Percentiles rank a stretch among this genome's conserved stretches.
Conservation (phyloP, 2,329 filamentous ascomycete species). For the Aspergillus amoenus region DNA sequence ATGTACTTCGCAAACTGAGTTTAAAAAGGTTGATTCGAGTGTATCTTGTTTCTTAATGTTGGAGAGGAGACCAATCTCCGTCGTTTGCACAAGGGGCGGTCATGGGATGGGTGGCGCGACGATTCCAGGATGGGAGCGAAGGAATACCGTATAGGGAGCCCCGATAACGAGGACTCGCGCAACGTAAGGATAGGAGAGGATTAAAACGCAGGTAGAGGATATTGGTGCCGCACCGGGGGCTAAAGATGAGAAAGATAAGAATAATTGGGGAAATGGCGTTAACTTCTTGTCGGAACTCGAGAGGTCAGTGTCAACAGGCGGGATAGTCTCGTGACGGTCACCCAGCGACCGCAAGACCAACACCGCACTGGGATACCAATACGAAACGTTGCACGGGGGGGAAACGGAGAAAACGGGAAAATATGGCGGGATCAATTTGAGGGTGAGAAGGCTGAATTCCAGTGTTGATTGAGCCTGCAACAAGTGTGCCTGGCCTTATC, state of each 20-base stretch:
- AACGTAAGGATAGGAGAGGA: background rate
- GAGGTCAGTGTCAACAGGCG: background rate
- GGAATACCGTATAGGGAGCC: background rate
- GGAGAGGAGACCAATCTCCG: constrained; percentile 35
- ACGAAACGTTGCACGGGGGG: background rate
- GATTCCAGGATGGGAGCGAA: constrained; percentile 22
- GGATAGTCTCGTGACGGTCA: constrained; percentile 18
- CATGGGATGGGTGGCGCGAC: constrained; percentile 32
- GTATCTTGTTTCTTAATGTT: constrained; percentile 14
- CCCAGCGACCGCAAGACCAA: constrained; percentile 12
- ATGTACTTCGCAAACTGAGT: constrained; percentile 17
- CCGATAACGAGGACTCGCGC: background rate
- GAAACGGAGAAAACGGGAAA: background rate
- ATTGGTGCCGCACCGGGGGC: background rate
- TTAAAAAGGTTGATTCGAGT: background rate
- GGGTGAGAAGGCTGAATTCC: background rate
- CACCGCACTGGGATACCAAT: background rate
- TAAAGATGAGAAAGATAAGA: background rate
- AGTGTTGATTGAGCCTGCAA: background rate
- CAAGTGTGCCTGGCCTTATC: constrained; percentile 8
- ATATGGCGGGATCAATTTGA: background rate
- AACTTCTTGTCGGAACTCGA: background rate
- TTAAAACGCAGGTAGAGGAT: background rate
- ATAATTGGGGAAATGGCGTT: background rate
- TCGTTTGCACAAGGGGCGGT: constrained; percentile 30